phyloP scores from a whole-genome alignment of 2,329 filamentous ascomycete genomes.

The Colletotrichum magnum region DNA sequence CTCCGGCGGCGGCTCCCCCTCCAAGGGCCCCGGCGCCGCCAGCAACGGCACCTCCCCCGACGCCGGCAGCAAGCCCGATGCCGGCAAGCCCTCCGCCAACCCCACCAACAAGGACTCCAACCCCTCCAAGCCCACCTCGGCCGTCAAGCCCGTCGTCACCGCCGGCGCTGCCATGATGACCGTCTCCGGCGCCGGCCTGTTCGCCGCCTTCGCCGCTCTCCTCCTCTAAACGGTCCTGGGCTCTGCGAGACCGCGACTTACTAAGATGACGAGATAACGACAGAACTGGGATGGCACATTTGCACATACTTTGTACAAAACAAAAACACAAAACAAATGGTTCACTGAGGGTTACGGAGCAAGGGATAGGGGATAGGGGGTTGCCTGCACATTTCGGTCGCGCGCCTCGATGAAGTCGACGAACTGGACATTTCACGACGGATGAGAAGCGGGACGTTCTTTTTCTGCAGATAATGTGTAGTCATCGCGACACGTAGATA shows the following conservation, averaged over 20 bases:
- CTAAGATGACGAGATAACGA: background rate
- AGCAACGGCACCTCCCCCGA: slow-evolving; percentile 7
- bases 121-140: slow-evolving; percentile 8
- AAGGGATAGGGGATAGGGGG: background rate
- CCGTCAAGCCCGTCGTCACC: slow-evolving; percentile 28
- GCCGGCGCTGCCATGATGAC: slow-evolving; percentile 31
- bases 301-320: background rate
- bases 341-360: background rate
- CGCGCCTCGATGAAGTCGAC: slow-evolving; percentile 14
- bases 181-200: slow-evolving; percentile 31
- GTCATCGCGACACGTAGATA: slow-evolving; percentile 18
- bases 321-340: background rate
- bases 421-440: slow-evolving; percentile 1
- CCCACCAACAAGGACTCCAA: slow-evolving; percentile 20
- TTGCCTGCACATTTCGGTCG: background rate
- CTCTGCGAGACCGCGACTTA: background rate
- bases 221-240: slow-evolving; percentile 24
- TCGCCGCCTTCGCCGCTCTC: slow-evolving; percentile 26
- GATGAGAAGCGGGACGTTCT: no score
- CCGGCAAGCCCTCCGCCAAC: background rate
- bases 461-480: slow-evolving; percentile 27
- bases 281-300: background rate
- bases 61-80: slow-evolving; percentile 17
- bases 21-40: background rate
- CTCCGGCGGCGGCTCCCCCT: slow-evolving; percentile 7